Evolutionary conservation across 1,284 basidiomycete genomes (phyloP).

Genomic region (Gomphus bonarii): DNA sequence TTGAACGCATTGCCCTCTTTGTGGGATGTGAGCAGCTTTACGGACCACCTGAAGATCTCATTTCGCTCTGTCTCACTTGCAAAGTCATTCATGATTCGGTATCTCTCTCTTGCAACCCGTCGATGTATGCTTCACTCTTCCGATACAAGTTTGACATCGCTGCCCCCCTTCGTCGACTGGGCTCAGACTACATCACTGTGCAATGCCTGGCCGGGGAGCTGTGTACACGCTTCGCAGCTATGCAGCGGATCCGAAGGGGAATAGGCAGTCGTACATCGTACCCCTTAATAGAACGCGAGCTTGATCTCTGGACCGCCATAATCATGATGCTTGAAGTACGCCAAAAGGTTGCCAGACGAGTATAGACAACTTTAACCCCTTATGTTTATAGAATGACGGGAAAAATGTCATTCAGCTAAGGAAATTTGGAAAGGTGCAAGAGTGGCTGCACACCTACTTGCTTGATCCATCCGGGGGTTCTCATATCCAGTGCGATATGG

Average conservation of each 20-base stretch:
- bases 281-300: conserved; percentile 9
- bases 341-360: background rate
- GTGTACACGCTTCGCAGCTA: conserved; percentile 38
- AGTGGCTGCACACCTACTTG: conserved; percentile 29
- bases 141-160: conserved; percentile 16
- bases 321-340: conserved; percentile 40
- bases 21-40: conserved; percentile 6
- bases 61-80: conserved; percentile 14
- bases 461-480: conserved; percentile 27
- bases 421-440: conserved; percentile 26
- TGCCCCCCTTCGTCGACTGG: conserved; percentile 21
- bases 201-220: conserved; percentile 26
- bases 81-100: conserved; percentile 12
- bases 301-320: conserved; percentile 38
- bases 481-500: conserved; percentile 20
- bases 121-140: conserved; percentile 18
- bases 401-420: conserved; percentile 37
- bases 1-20: conserved; percentile 18
- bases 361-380: background rate
- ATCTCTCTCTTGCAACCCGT: conserved; percentile 14
- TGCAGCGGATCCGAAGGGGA: conserved; percentile 39
- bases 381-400: conserved; percentile 30
- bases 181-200: conserved; percentile 15
- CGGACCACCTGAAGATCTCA: conserved; percentile 18
- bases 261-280: conserved; percentile 9